These are phyloP conservation scores for Mycoemilia scoparia DNA, from an alignment of 192 early-diverging fungal genomes.

Conservation along the genomic window DNA sequence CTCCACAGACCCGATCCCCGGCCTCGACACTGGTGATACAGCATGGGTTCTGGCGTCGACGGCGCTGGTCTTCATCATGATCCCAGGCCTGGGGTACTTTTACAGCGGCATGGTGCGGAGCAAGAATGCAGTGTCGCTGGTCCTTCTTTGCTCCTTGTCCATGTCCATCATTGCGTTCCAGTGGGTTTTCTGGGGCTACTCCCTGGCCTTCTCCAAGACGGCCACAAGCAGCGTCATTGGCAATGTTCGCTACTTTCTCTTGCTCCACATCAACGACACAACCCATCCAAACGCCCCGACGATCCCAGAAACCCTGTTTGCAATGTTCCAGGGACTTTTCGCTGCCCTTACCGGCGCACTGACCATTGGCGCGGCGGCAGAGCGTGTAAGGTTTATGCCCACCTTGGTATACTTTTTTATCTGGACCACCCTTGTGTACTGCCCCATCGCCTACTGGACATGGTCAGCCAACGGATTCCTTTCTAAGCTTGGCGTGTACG, in stretches of 20 bases:
- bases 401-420: constrained; percentile 79
- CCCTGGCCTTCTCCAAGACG: constrained; percentile 62
- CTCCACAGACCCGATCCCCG: not conserved
- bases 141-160: constrained; percentile 65
- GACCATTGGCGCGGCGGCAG: constrained; percentile 77
- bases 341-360: constrained; percentile 81
- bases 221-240: constrained; percentile 56
- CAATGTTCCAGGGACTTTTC: constrained; percentile 83
- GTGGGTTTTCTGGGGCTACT: constrained; percentile 86
- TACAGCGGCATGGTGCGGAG: constrained; percentile 86
- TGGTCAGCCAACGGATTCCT: constrained; percentile 82
- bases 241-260: constrained; percentile 54
- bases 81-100: constrained; percentile 85
- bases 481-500: constrained; percentile 57
- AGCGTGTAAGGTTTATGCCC: constrained; percentile 71
- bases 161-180: constrained; percentile 77
- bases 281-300: constrained; percentile 32
- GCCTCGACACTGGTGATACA: constrained; percentile 31
- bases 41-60: constrained; percentile 51
- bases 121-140: constrained; percentile 83
- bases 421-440: constrained; percentile 87
- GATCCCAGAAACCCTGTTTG: constrained; percentile 61
- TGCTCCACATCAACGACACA: constrained; percentile 38
- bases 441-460: constrained; percentile 89
- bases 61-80: constrained; percentile 84